These are phyloP conservation scores for Podosphaera xanthii DNA, from an alignment of 2,329 filamentous ascomycete species.

Conservation along the genomic window DNA sequence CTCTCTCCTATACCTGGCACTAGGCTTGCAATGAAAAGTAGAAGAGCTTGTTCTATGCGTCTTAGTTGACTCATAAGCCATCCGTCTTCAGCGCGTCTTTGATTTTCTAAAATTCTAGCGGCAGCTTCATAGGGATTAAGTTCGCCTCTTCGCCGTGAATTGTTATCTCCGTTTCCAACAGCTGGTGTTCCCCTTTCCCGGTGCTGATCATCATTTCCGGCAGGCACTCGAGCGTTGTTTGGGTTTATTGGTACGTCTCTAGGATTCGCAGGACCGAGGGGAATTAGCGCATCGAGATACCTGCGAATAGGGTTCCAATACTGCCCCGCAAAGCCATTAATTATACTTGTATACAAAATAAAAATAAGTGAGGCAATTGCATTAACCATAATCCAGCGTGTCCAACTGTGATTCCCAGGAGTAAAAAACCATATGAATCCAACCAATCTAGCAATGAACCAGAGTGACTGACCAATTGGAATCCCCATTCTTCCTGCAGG, in stretches of 20 bases:
- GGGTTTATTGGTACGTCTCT: constrained; percentile 4
- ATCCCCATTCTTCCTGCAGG: constrained; percentile 12
- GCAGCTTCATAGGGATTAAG: constrained; percentile 28
- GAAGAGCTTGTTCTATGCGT: constrained; percentile 32
- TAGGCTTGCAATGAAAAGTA: constrained; percentile 42
- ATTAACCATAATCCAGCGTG: constrained; percentile 32
- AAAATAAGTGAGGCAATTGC: constrained; percentile 31
- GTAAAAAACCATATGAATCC: constrained; percentile 45
- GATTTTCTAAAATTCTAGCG: constrained; percentile 28
- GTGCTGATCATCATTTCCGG: constrained; percentile 11
- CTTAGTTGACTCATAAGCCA: constrained; percentile 28
- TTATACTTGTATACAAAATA: constrained; percentile 33
- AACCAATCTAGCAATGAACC: constrained; percentile 33
- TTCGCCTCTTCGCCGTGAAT: constrained; percentile 9
- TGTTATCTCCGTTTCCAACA: constrained; percentile 5
- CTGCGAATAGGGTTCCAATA: constrained; percentile 32
- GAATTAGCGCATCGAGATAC: constrained; percentile 36
- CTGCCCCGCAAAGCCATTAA: constrained; percentile 31
- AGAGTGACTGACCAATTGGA: constrained; percentile 34
- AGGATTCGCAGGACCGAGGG: constrained; percentile 20
- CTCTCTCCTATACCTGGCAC: constrained; percentile 42
- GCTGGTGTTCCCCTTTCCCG: constrained; percentile 9
- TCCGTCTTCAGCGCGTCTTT: constrained; percentile 21
- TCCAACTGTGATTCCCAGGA: constrained; percentile 32
- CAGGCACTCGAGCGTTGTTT: constrained; percentile 14